phyloP scores from a whole-genome alignment of 1,139 yeast species.

The Geotrichum bryndzae region DNA sequence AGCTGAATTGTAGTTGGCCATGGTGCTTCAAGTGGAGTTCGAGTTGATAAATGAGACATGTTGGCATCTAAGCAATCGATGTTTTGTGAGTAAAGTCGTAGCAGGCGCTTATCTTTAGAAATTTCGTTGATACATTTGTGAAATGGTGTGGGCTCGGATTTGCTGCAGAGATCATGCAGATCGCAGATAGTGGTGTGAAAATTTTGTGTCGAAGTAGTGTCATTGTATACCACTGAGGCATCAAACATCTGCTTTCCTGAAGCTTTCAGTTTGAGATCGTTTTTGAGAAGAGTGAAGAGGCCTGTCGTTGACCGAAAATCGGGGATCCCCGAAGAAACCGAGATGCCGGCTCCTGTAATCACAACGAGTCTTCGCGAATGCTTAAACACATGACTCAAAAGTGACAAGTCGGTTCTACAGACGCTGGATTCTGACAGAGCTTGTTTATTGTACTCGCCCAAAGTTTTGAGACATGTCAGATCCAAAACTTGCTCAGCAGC shows the following conservation, averaged over 20 bases:
- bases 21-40: constrained; percentile 43
- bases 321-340: constrained; percentile 87
- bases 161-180: constrained; percentile 50
- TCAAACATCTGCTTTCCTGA: constrained; percentile 79
- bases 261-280: constrained; percentile 35
- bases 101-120: constrained; percentile 56
- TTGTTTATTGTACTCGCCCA: background rate
- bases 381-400: constrained; percentile 33
- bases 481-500: constrained; percentile 11
- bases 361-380: constrained; percentile 36
- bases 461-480: constrained; percentile 6
- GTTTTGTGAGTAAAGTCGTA: constrained; percentile 53
- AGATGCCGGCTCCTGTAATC: constrained; percentile 83
- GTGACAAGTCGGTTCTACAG: constrained; percentile 25
- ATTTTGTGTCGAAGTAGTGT: constrained; percentile 50
- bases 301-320: constrained; percentile 81
- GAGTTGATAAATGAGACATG: constrained; percentile 45
- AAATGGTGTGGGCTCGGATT: constrained; percentile 65
- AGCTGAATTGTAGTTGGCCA: constrained; percentile 60
- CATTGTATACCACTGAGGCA: constrained; percentile 62
- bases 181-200: constrained; percentile 72
- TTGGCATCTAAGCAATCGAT: constrained; percentile 45
- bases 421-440: constrained; percentile 2
- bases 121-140: constrained; percentile 57
- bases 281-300: constrained; percentile 58